Evolutionary conservation across 306 rosid species (phyloP), one percentile per base, ranked within the genome.

Genomic region (Begonia masoniana): DNA sequence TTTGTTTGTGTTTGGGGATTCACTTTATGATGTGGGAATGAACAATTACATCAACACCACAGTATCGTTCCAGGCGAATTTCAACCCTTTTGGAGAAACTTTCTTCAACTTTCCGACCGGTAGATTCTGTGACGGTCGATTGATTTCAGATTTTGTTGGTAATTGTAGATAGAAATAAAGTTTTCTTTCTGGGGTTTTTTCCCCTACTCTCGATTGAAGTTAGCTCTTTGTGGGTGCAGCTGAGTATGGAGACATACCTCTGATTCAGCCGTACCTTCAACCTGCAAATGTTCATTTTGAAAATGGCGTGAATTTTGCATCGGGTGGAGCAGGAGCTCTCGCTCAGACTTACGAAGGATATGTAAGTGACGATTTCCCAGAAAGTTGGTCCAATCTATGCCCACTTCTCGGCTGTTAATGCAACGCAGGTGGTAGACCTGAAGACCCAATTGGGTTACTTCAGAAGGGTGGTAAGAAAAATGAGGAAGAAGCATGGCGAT

Each of bases 271-370:
- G 3, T 78, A 74, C 59, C 68, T 82, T 13, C 62, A 76, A 51
- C 84, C 78, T 7, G 69, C 71, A 49, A 10, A 51, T 55, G 54
- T 58, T 16, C 21, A 4, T 3, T 81, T 71, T 46, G 47, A 55
- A 0, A 41, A 65, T 49, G 95, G 95, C 6, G 64, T 64, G 31
- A 85, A 85, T 71, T 78, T 85, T 65, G 87, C 95, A 21, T 81
- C 91, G 26, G 78, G n/a, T 31, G 87, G 80, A 47, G 57, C 78
- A 10, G 71, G 74, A 47, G 76, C 56, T 61, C 67, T 78, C 12
- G 47, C 16, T 16, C 15, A 56, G 56, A 54, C 62, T 42, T 46
- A 48, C 19, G 52, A 56, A 47, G 69, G 55, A 19, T 16, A 15
- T 7, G 81, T 74, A 60, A 26, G 35, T 26, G 35, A 26, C 17